Percentiles rank a stretch among this genome's conserved stretches.
Conservation (phyloP, 768 basidiomycete genomes). For the Phaeotremella skinneri region DNA sequence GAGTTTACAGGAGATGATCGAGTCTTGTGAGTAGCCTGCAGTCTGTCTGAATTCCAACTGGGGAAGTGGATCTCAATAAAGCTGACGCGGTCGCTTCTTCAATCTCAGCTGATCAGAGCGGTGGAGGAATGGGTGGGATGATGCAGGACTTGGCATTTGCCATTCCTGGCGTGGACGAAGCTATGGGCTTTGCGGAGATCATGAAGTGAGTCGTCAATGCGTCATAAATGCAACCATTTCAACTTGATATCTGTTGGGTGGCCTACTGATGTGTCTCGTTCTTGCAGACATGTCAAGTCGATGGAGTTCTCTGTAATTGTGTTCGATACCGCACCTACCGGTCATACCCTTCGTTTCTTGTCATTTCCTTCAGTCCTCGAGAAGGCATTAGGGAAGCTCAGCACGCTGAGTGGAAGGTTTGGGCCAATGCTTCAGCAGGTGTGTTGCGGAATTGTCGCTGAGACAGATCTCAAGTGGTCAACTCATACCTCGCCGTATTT, state of each 20-base stretch:
- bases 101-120: constrained; percentile 46
- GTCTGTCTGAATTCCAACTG: neutral
- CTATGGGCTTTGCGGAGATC: constrained; percentile 99
- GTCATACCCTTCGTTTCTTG: constrained; percentile 95
- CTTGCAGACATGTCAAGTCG: constrained; percentile 88
- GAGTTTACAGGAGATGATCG: constrained; percentile 98
- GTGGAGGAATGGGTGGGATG: constrained; percentile 91
- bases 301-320: constrained; percentile 99
- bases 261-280: neutral
- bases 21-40: constrained; percentile 70
- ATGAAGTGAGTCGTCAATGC: constrained; percentile 73
- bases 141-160: constrained; percentile 99
- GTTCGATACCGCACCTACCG: constrained; percentile 98
- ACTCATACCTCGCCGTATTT: neutral
- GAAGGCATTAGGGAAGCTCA: constrained; percentile 93
- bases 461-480: neutral
- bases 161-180: constrained; percentile 98
- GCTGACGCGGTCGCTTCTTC: neutral
- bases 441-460: constrained; percentile 13
- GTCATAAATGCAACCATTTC: neutral
- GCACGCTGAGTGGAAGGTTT: constrained; percentile 86
- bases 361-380: constrained; percentile 98
- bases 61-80: constrained; percentile 3
- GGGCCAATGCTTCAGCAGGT: constrained; percentile 93
- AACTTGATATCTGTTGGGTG: neutral